A percentile compares a stretch with the other conserved stretches of the same genome.
These are phyloP conservation scores for Hypoxylon fragiforme DNA, from an alignment of 495 filamentous ascomycete species.

Conservation along the genomic window DNA sequence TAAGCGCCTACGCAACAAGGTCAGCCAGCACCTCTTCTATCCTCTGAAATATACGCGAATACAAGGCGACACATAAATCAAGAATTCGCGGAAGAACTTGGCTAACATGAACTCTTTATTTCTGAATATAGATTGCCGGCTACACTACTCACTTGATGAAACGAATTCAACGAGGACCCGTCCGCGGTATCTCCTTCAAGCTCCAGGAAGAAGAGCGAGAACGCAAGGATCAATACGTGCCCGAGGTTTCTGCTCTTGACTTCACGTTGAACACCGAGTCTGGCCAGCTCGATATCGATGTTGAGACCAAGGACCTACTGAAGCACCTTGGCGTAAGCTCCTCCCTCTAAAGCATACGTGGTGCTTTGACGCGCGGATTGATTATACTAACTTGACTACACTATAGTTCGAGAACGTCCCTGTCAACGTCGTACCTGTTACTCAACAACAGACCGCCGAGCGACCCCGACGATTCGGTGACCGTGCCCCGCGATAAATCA, in stretches of 20 bases:
- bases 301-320: conserved; percentile 96
- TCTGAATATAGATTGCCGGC: conserved; percentile 69
- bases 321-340: conserved; percentile 95
- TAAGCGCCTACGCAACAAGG: conserved; percentile 98
- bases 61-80: not conserved
- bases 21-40: no score
- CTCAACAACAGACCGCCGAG: conserved; percentile 83
- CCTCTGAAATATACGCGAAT: no score
- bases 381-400: conserved; percentile 19
- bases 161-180: conserved; percentile 98
- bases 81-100: not conserved
- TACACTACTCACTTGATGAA: conserved; percentile 98
- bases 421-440: conserved; percentile 87
- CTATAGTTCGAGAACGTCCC: conserved; percentile 92
- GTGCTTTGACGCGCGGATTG: not conserved
- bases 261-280: conserved; percentile 88
- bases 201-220: conserved; percentile 99
- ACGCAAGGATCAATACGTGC: conserved; percentile 99
- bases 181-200: conserved; percentile 99
- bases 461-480: conserved; percentile 60
- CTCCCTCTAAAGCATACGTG: not conserved
- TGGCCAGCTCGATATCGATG: conserved; percentile 91
- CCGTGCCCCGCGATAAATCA: conserved; percentile 50
- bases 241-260: conserved; percentile 97
- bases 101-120: conserved; percentile 9